phyloP scores from a whole-genome alignment of 73 alveolate genomes.

The Vitrella brassicaformis region DNA sequence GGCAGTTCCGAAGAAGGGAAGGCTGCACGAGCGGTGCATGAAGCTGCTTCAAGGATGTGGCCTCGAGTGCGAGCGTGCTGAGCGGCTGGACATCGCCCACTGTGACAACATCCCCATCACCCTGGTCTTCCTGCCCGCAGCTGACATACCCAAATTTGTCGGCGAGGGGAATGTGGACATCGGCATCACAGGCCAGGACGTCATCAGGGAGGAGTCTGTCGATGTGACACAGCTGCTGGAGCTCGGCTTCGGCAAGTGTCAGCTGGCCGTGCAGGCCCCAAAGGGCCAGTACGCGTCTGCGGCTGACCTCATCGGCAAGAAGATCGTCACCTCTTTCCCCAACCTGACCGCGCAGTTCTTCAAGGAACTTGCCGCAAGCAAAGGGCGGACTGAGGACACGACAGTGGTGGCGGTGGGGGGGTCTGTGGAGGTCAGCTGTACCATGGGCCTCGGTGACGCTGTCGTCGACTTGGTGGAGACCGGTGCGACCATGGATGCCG shows the following conservation, averaged over 20 bases:
- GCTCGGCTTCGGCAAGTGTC: neutral
- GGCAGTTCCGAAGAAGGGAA: neutral
- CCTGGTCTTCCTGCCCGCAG: neutral
- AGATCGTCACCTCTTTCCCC: neutral
- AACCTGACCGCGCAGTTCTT: neutral
- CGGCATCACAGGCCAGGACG: constrained; percentile 1
- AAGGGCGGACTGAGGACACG: too few species aligned
- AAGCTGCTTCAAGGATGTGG: neutral
- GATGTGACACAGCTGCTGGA: neutral
- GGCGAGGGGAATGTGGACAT: neutral
- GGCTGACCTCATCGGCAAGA: neutral
- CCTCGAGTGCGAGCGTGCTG: neutral
- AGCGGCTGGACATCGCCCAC: neutral
- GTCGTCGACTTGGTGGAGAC: neutral
- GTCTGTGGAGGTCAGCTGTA: neutral
- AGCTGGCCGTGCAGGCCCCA: neutral
- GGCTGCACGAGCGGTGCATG: neutral
- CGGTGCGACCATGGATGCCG: neutral
- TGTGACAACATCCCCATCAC: neutral
- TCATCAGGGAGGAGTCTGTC: neutral
- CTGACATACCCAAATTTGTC: neutral
- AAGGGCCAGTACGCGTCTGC: neutral
- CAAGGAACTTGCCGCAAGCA: neutral
- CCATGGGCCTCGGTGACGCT: neutral
- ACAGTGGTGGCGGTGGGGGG: neutral